Percentiles rank a stretch among this genome's conserved stretches.
Evolutionary conservation across 2,329 filamentous ascomycete genomes (phyloP).

Genomic region (Dactylellina sp.): DNA sequence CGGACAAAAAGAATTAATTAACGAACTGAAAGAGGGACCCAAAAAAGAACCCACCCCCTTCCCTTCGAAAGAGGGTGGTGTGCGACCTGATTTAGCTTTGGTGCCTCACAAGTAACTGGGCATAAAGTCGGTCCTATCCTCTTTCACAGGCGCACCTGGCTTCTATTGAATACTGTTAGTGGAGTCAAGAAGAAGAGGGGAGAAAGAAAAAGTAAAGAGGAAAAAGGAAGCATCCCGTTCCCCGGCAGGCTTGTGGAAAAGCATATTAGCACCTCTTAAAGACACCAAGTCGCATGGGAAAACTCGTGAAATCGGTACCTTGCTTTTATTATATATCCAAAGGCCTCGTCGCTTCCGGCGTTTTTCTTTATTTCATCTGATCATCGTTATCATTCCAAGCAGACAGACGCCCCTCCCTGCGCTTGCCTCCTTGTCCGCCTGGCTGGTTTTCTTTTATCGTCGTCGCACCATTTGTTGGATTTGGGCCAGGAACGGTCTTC

Average conservation of each 20-base stretch:
- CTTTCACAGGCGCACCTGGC: constrained; percentile 53
- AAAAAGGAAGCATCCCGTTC: constrained; percentile 23
- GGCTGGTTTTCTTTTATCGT: constrained; percentile 25
- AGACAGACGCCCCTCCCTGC: background rate
- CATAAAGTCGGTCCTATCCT: constrained; percentile 37
- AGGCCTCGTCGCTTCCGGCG: constrained; percentile 51
- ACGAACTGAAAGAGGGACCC: constrained; percentile 52
- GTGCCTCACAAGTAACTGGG: constrained; percentile 55
- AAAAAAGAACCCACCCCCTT: constrained; percentile 43
- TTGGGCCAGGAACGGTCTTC: constrained; percentile 43
- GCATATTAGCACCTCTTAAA: constrained; percentile 46
- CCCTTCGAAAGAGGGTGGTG: constrained; percentile 47
- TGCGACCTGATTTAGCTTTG: constrained; percentile 55
- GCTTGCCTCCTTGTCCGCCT: constrained; percentile 24
- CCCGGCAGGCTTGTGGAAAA: constrained; percentile 35
- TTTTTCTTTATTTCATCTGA: constrained; percentile 53
- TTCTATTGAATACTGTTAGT: constrained; percentile 38
- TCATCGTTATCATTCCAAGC: constrained; percentile 44
- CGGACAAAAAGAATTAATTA: constrained; percentile 55
- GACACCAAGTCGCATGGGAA: constrained; percentile 52
- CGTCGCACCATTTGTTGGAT: constrained; percentile 56
- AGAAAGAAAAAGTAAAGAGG: constrained; percentile 29
- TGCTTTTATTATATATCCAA: constrained; percentile 57
- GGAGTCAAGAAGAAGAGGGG: constrained; percentile 15
- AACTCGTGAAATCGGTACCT: constrained; percentile 53